These are phyloP conservation scores for Austroboletus niveus DNA, from an alignment of 1,284 basidiomycete species.

Conservation along the genomic window DNA sequence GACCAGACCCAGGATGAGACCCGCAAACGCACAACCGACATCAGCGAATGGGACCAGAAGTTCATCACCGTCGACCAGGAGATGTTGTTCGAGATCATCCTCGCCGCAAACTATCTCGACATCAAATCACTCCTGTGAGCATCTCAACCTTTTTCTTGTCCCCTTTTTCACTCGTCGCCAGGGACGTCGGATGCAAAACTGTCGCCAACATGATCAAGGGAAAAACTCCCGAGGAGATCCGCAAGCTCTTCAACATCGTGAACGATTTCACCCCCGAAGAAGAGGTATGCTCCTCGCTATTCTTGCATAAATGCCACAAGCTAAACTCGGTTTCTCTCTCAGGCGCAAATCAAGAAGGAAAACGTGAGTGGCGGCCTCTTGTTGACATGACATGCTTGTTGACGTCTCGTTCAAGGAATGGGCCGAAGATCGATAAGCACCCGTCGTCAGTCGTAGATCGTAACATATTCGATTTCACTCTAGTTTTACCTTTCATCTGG, in stretches of 20 bases:
- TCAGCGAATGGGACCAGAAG: conserved; percentile 99
- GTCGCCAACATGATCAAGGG: conserved; percentile 99
- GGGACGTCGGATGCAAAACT: conserved; percentile 99
- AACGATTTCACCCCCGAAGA: conserved; percentile 99
- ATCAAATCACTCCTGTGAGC: conserved; percentile 97
- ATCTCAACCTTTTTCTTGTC: background rate
- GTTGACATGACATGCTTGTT: conserved; percentile 2
- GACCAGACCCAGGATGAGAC: conserved; percentile 86
- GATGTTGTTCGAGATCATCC: conserved; percentile 98
- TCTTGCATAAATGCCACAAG: background rate
- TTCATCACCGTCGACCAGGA: conserved; percentile 97
- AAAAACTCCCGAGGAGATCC: conserved; percentile 94
- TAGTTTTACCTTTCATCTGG: conserved; percentile 15
- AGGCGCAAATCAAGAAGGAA: conserved; percentile 99
- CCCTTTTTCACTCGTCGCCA: conserved; percentile 33
- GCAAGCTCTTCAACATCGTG: conserved; percentile 95
- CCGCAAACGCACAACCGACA: conserved; percentile 96
- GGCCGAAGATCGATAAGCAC: conserved; percentile 78
- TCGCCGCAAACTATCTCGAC: conserved; percentile 99
- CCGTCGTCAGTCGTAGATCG: conserved; percentile 19
- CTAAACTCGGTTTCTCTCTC: conserved; percentile 7
- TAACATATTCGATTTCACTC: conserved; percentile 24
- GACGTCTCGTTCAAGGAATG: conserved; percentile 60
- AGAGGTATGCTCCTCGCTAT: conserved; percentile 58
- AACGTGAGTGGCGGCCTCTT: conserved; percentile 62